A percentile compares a stretch with the other conserved stretches of the same genome.
Conservation (phyloP, 768 basidiomycete genomes). For the Hebeloma cylindrosporum region DNA sequence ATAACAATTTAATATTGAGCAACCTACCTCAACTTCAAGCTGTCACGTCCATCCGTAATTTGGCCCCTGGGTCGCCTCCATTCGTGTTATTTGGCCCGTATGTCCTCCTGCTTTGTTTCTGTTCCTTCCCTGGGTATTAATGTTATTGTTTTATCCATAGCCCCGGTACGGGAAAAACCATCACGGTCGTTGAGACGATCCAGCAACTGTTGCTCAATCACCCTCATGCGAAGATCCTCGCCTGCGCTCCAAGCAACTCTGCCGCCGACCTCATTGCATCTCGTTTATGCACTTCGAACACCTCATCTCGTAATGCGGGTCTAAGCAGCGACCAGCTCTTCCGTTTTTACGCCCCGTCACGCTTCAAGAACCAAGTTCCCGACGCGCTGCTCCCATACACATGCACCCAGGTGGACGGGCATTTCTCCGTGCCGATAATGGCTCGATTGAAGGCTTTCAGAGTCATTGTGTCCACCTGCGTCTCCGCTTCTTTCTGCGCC, state of each 20-base stretch:
- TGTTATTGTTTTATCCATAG: conserved; percentile 26
- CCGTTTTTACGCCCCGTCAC: conserved; percentile 52
- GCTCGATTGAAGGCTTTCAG: conserved; percentile 40
- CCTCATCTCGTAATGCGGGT: no score
- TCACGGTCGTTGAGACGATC: conserved; percentile 64
- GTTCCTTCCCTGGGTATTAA: not conserved
- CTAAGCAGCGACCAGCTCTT: conserved; percentile 42
- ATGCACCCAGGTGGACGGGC: conserved; percentile 30
- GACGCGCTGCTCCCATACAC: conserved; percentile 41
- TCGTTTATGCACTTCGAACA: conserved; percentile 36
- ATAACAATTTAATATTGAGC: conserved; percentile 42
- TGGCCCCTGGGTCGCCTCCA: conserved; percentile 45
- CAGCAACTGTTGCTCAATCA: conserved; percentile 46
- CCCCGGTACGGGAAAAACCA: conserved; percentile 67
- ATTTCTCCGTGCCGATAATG: conserved; percentile 42
- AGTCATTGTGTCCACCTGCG: conserved; percentile 65
- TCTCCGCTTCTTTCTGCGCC: conserved; percentile 56
- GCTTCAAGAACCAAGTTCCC: conserved; percentile 42
- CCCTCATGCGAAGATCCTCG: conserved; percentile 48
- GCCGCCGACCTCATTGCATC: conserved; percentile 60
- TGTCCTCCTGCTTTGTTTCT: conserved; percentile 24
- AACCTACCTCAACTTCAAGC: conserved; percentile 52
- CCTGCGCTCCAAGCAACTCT: conserved; percentile 68
- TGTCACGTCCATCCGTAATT: conserved; percentile 44
- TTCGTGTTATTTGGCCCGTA: conserved; percentile 68